phyloP scores from a whole-genome alignment of 2,329 filamentous ascomycete genomes.

The Purpureocillium lavendulum region DNA sequence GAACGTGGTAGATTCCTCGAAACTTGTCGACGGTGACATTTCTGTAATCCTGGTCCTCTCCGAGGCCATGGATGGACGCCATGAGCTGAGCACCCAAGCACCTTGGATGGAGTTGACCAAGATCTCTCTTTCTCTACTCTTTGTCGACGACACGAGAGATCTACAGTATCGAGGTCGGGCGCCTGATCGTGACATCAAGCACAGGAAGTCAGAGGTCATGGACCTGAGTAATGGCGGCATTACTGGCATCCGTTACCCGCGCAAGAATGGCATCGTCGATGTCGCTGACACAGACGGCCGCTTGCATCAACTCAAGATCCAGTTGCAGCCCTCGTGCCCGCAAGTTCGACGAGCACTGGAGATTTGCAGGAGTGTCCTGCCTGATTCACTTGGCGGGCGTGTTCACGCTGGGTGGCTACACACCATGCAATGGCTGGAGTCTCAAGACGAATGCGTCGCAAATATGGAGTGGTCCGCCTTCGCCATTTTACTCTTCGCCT shows the following conservation, averaged over 20 bases:
- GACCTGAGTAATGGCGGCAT: slow-evolving; percentile 39
- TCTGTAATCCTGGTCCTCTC: slow-evolving; percentile 64
- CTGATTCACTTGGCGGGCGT: slow-evolving; percentile 48
- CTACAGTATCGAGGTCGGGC: slow-evolving; percentile 47
- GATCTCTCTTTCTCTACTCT: slow-evolving; percentile 53
- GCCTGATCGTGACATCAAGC: slow-evolving; percentile 42
- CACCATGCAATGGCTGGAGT: slow-evolving; percentile 58
- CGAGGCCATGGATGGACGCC: slow-evolving; percentile 52
- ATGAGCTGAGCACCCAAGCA: slow-evolving; percentile 63
- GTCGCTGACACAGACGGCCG: slow-evolving; percentile 53
- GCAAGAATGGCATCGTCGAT: slow-evolving; percentile 54
- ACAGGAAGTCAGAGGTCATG: slow-evolving; percentile 36
- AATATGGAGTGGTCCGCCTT: slow-evolving; percentile 64
- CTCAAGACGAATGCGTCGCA: slow-evolving; percentile 33
- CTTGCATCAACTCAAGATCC: slow-evolving; percentile 59
- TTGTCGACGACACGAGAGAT: slow-evolving; percentile 49
- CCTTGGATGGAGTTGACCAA: slow-evolving; percentile 67
- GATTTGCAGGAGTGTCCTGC: slow-evolving; percentile 56
- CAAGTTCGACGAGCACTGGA: slow-evolving; percentile 54
- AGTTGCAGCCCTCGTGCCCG: slow-evolving; percentile 56
- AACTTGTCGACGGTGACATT: slow-evolving; percentile 56
- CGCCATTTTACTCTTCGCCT: slow-evolving; percentile 53
- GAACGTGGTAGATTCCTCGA: slow-evolving; percentile 66
- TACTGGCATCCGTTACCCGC: slow-evolving; percentile 47
- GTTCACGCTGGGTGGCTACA: slow-evolving; percentile 67